phyloP scores from a whole-genome alignment of 2,329 filamentous ascomycete genomes.

The Geosmithia flava region DNA sequence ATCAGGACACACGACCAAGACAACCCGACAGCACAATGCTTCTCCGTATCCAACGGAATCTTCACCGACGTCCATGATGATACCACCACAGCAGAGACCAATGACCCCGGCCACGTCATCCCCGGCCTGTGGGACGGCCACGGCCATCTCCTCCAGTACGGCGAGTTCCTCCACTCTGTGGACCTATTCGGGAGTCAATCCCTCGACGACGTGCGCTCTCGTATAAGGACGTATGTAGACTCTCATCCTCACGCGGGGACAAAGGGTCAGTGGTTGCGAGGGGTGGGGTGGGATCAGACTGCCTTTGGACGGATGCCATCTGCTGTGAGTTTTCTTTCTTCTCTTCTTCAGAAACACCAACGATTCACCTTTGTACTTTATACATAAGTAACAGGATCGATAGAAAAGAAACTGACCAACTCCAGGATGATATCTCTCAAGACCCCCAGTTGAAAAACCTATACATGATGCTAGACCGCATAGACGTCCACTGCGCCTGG shows the following conservation, averaged over 20 bases:
- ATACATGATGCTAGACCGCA: conserved; percentile 58
- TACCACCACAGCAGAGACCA: conserved; percentile 15
- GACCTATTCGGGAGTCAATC: conserved; percentile 48
- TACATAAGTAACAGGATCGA: not conserved
- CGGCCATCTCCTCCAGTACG: conserved; percentile 54
- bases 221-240: conserved; percentile 38
- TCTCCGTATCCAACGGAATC: conserved; percentile 37
- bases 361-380: no score
- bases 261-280: conserved; percentile 48
- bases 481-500: conserved; percentile 60
- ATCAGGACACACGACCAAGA: conserved; percentile 22
- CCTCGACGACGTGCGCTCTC: conserved; percentile 37
- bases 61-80: conserved; percentile 32
- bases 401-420: not conserved
- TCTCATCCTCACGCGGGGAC: conserved; percentile 38
- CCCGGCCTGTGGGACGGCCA: conserved; percentile 63
- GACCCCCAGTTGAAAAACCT: conserved; percentile 37
- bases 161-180: conserved; percentile 54
- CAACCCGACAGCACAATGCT: conserved; percentile 35
- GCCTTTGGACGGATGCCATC: conserved; percentile 53
- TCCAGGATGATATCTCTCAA: conserved; percentile 39
- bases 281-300: conserved; percentile 61
- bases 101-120: conserved; percentile 38
- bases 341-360: not conserved
- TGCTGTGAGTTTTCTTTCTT: conserved; percentile 30